Percentiles rank a stretch among this genome's conserved stretches.
These are phyloP conservation scores for Amaranthus cruentus DNA, from an alignment of 148 eudicot genomes.

Conservation along the genomic window DNA sequence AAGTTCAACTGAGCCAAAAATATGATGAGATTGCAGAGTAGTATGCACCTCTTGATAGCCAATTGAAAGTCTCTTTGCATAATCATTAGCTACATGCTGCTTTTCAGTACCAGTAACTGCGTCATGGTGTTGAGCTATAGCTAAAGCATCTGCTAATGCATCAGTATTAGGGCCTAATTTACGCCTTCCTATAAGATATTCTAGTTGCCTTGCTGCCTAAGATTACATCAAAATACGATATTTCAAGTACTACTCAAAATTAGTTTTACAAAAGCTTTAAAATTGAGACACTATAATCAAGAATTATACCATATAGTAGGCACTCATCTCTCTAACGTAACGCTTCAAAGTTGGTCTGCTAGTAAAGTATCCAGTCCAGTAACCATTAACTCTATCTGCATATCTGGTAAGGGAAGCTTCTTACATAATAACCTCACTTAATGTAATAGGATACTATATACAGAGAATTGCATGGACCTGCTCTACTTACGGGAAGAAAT, in stretches of 20 bases:
- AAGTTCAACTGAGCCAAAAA: neutral
- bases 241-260: neutral
- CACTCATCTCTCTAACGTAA: conserved; percentile 85
- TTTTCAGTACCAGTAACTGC: conserved; percentile 84
- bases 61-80: conserved; percentile 81
- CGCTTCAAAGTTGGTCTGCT: conserved; percentile 88
- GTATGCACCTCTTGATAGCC: conserved; percentile 70
- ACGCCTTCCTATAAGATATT: conserved; percentile 68
- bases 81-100: conserved; percentile 98
- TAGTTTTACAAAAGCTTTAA: neutral
- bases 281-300: conserved; percentile 7
- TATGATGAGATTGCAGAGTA: conserved; percentile 3
- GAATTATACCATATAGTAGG: conserved; percentile 73
- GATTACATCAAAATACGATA: conserved; percentile 9
- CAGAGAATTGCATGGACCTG: neutral
- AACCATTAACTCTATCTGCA: conserved; percentile 78
- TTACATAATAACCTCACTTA: neutral
- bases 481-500: conserved; percentile 88
- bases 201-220: conserved; percentile 95
- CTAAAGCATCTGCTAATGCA: conserved; percentile 79
- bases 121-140: conserved; percentile 95
- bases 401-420: conserved; percentile 42
- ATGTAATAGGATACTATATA: neutral
- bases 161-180: conserved; percentile 60
- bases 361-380: conserved; percentile 95